Conservation (phyloP, 805 yeast species). For the Middelhovenomyces tepae region DNA sequence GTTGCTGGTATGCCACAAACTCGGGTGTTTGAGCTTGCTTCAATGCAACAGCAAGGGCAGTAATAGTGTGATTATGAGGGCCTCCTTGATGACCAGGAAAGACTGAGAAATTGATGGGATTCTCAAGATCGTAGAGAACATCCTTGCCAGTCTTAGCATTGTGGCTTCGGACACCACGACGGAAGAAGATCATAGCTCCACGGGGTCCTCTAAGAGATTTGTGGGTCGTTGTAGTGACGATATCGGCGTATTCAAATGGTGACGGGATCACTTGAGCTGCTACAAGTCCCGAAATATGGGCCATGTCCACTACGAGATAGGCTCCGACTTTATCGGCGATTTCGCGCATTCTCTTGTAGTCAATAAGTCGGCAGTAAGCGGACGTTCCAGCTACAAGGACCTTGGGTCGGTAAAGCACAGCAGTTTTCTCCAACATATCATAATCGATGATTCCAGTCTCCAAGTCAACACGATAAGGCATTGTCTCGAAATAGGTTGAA, state of each 20-base stretch:
- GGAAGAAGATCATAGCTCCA: conserved; percentile 99
- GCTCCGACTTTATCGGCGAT: conserved; percentile 98
- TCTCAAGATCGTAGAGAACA: conserved; percentile 82
- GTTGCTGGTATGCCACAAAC: conserved; percentile 80
- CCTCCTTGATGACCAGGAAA: conserved; percentile 99
- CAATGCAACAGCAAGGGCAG: conserved; percentile 94
- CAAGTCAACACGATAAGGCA: conserved; percentile 94
- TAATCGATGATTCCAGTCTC: conserved; percentile 93
- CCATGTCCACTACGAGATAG: conserved; percentile 94
- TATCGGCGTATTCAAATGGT: conserved; percentile 95
- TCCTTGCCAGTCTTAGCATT: conserved; percentile 90
- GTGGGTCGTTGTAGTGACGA: conserved; percentile 98
- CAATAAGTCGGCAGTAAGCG: conserved; percentile 94
- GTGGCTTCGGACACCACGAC: conserved; percentile 85
- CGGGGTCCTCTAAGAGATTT: conserved; percentile 98
- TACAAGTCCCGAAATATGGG: conserved; percentile 92
- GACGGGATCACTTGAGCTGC: conserved; percentile 94
- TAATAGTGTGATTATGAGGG: conserved; percentile 98
- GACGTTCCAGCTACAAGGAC: conserved; percentile 96
- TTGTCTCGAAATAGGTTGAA: conserved; percentile 93
- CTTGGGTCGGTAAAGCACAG: conserved; percentile 89
- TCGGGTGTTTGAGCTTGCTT: conserved; percentile 90
- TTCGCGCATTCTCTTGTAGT: conserved; percentile 91
- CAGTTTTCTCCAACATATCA: conserved; percentile 87
- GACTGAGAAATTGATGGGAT: conserved; percentile 92